Evolutionary conservation across 1,284 basidiomycete species (phyloP).

Genomic region (Apiotrichum brassicae): DNA sequence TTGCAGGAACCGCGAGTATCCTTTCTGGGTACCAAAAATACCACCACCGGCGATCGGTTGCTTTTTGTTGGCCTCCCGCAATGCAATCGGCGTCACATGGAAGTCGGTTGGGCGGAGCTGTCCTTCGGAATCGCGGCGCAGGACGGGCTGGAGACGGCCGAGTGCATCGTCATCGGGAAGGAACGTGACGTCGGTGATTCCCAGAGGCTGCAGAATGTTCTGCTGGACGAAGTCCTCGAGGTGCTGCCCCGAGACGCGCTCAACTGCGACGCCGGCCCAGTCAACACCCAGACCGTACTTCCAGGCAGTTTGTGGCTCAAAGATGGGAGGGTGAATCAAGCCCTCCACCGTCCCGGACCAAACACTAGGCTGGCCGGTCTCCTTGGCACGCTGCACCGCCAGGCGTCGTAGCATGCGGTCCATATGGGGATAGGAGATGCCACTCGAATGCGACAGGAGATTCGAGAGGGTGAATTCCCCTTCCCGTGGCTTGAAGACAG

Average conservation of each 20-base stretch:
- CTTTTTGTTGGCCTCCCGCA: too few relatives aligned
- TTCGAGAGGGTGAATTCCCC: constrained; percentile 27
- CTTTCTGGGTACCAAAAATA: constrained; percentile 27
- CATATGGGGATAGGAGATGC: neutral
- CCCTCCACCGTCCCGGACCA: too few relatives aligned
- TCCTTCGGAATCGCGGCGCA: neutral
- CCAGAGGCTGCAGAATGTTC: constrained; percentile 22
- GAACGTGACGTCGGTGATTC: constrained; percentile 22
- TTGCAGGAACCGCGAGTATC: constrained; percentile 26
- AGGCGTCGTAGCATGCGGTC: neutral
- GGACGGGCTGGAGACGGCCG: constrained; percentile 14
- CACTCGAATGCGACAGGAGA: constrained; percentile 27
- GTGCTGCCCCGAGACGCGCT: constrained; percentile 12
- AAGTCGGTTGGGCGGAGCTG: too few relatives aligned
- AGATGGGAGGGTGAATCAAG: constrained; percentile 17
- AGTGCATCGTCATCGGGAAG: constrained; percentile 15
- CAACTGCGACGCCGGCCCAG: constrained; percentile 22
- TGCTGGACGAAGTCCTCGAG: constrained; percentile 19
- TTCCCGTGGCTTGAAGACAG: constrained; percentile 15
- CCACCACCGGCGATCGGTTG: constrained; percentile 30
- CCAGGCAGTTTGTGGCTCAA: constrained; percentile 28
- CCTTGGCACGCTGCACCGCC: constrained; percentile 1
- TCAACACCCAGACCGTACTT: constrained; percentile 28
- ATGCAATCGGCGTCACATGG: too few relatives aligned
- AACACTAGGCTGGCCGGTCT: too few relatives aligned